phyloP scores from a whole-genome alignment of 345 rosid species.

The Clarkia xantiana region DNA sequence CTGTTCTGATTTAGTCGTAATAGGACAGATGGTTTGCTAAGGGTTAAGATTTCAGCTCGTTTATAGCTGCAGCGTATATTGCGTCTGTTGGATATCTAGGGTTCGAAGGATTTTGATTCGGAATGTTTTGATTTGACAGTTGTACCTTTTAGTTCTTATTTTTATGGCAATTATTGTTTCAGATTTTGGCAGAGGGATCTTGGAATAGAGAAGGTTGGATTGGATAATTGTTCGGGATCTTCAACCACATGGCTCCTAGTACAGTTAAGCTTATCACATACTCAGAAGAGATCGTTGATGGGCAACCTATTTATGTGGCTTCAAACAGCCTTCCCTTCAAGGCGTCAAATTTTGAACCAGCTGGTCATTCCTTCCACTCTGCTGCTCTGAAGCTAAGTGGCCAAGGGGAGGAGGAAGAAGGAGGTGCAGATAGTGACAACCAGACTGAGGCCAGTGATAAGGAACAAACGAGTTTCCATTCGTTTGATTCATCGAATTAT shows the following conservation, averaged over 20 bases:
- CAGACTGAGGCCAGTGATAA: constrained; percentile 45
- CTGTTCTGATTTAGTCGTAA: too few species aligned
- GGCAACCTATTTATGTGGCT: constrained; percentile 49
- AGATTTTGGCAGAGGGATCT: too few species aligned
- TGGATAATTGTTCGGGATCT: background rate
- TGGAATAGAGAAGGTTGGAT: too few species aligned
- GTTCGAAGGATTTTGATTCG: too few species aligned
- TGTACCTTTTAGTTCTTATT: too few species aligned
- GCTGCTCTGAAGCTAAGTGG: constrained; percentile 81
- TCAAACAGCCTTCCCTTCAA: constrained; percentile 82
- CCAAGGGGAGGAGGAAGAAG: constrained; percentile 38
- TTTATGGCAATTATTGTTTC: too few species aligned
- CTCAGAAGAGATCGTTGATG: constrained; percentile 66
- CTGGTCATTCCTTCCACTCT: constrained; percentile 79
- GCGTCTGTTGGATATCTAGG: too few species aligned
- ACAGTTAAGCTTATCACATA: constrained; percentile 42
- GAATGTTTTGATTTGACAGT: too few species aligned
- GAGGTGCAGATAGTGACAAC: constrained; percentile 28
- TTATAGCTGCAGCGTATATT: too few species aligned
- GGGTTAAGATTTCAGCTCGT: too few species aligned
- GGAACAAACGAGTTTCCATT: constrained; percentile 46
- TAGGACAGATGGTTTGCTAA: too few species aligned
- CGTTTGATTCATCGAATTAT: constrained; percentile 62
- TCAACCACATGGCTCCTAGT: constrained; percentile 12
- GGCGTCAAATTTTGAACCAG: constrained; percentile 70